Evolutionary conservation across 805 yeast genomes (phyloP).

Genomic region (Yarrowia sp.): DNA sequence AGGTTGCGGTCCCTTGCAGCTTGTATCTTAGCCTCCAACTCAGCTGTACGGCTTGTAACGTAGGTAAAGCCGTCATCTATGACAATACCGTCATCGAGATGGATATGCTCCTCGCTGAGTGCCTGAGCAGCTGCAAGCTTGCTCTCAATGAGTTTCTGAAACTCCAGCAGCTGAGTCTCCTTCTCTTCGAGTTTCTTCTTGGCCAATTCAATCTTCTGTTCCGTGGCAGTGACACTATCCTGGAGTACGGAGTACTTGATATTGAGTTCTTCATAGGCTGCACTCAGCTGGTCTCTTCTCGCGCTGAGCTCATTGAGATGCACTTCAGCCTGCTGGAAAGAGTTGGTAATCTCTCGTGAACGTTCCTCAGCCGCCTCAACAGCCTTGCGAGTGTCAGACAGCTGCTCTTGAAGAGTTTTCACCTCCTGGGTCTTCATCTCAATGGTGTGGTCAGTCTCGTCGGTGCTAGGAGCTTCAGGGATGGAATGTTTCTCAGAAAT

Average conservation of each 20-base stretch:
- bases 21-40: not conserved
- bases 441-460: not conserved
- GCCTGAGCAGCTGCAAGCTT: not conserved
- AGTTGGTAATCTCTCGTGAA: not conserved
- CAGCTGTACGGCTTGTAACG: not conserved
- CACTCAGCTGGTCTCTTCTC: not conserved
- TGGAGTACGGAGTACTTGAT: conserved; percentile 34
- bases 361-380: not conserved
- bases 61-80: not conserved
- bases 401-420: not conserved
- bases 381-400: not conserved
- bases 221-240: conserved; percentile 35
- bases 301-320: not conserved
- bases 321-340: no score
- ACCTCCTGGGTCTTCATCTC: not conserved
- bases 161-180: not conserved
- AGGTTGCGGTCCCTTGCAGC: not conserved
- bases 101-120: not conserved
- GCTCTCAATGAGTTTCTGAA: not conserved
- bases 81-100: not conserved
- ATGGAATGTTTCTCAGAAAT: not conserved
- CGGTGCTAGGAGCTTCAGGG: conserved; percentile 7
- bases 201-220: conserved; percentile 52
- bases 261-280: conserved; percentile 14
- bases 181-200: conserved; percentile 55